Conservation (phyloP, 2,329 filamentous ascomycete genomes). For the Phoma sp. region DNA sequence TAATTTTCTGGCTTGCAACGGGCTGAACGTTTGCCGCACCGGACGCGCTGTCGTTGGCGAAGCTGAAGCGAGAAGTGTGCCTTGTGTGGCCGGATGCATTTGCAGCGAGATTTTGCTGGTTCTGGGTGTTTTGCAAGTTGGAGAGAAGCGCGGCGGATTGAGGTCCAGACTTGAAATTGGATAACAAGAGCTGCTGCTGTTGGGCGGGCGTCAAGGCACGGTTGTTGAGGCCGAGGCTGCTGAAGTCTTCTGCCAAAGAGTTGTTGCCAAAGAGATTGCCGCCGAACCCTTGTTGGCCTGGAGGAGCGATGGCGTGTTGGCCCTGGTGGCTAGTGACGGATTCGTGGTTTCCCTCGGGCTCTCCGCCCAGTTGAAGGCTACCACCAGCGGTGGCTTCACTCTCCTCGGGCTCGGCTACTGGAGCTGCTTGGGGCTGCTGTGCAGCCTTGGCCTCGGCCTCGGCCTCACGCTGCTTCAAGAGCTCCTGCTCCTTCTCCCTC, state of each 20-base stretch:
- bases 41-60: conserved; percentile 75
- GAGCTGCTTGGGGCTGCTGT: conserved; percentile 16
- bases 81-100: conserved; percentile 74
- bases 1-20: conserved; percentile 78
- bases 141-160: conserved; percentile 63
- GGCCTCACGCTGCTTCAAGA: conserved; percentile 54
- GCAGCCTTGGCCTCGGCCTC: conserved; percentile 63
- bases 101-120: conserved; percentile 57
- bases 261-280: conserved; percentile 46
- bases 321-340: conserved; percentile 65
- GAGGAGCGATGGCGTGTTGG: conserved; percentile 74
- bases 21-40: conserved; percentile 73
- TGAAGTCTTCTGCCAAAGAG: conserved; percentile 48
- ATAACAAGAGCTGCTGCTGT: conserved; percentile 71
- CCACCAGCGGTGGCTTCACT: conserved; percentile 72
- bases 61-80: conserved; percentile 87
- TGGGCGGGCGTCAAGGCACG: conserved; percentile 83
- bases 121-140: conserved; percentile 55
- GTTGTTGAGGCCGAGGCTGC: conserved; percentile 60
- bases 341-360: conserved; percentile 81
- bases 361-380: conserved; percentile 88
- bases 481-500: conserved; percentile 70
- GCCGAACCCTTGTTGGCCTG: conserved; percentile 71
- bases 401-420: conserved; percentile 66
- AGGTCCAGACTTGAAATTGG: conserved; percentile 62